These are phyloP conservation scores for Fusarium bactridioides DNA, from an alignment of 2,329 filamentous ascomycete genomes.

Conservation along the genomic window DNA sequence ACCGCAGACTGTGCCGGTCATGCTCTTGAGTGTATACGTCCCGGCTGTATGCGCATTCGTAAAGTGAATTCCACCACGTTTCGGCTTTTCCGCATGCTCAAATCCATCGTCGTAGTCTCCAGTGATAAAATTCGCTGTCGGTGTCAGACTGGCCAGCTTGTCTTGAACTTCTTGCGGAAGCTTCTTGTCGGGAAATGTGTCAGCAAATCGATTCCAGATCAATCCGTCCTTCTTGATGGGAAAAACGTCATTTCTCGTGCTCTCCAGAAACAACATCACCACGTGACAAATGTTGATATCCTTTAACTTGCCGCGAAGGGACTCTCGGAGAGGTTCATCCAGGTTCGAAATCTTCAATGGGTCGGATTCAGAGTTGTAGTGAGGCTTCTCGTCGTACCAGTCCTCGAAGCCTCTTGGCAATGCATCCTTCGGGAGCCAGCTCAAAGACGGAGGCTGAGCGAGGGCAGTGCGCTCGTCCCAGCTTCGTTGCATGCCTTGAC, in stretches of 20 bases:
- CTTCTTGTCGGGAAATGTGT: slow-evolving; percentile 44
- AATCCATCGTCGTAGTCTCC: slow-evolving; percentile 49
- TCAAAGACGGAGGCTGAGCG: slow-evolving; percentile 21
- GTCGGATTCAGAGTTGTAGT: slow-evolving; percentile 49
- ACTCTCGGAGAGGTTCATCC: slow-evolving; percentile 43
- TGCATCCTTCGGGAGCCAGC: slow-evolving; percentile 37
- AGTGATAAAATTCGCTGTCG: slow-evolving; percentile 46
- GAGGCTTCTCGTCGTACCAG: slow-evolving; percentile 36
- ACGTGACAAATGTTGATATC: slow-evolving; percentile 53
- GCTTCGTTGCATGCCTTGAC: slow-evolving; percentile 38
- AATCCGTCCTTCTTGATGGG: slow-evolving; percentile 52
- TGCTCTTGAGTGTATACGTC: slow-evolving; percentile 55
- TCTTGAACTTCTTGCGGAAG: slow-evolving; percentile 46
- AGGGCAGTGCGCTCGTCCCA: slow-evolving; percentile 44
- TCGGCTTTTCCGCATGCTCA: slow-evolving; percentile 27
- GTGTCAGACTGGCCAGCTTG: slow-evolving; percentile 42
- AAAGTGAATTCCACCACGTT: slow-evolving; percentile 51
- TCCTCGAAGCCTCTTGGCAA: slow-evolving; percentile 38
- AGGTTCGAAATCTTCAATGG: slow-evolving; percentile 53
- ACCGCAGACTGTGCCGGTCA: slow-evolving; percentile 53
- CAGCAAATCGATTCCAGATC: slow-evolving; percentile 47
- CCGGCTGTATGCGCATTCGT: slow-evolving; percentile 52
- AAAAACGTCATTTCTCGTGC: slow-evolving; percentile 55
- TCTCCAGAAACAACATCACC: slow-evolving; percentile 55
- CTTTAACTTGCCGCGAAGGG: slow-evolving; percentile 37